Evolutionary conservation across 805 yeast genomes (phyloP).

Genomic region (Scheffersomyces coipomensis): DNA sequence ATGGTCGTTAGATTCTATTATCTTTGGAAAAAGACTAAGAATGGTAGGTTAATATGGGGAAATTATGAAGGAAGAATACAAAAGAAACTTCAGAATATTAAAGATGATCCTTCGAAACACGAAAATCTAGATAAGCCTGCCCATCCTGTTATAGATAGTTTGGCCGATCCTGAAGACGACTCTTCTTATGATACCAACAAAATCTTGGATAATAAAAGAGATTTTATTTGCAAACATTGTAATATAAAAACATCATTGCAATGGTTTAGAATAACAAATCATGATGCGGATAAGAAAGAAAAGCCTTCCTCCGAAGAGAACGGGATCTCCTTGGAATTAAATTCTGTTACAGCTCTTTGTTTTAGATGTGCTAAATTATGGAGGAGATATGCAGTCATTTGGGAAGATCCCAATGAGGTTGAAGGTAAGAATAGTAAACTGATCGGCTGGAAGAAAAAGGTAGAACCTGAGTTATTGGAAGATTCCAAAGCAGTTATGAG

Average conservation of each 20-base stretch:
- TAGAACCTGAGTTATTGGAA: conserved; percentile 65
- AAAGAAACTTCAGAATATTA: conserved; percentile 47
- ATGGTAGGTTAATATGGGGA: conserved; percentile 81
- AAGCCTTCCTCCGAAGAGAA: conserved; percentile 1
- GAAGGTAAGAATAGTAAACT: conserved; percentile 46
- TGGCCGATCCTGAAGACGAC: conserved; percentile 69
- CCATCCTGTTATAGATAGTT: conserved; percentile 33
- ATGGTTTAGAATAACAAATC: conserved; percentile 76
- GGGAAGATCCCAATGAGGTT: conserved; percentile 79
- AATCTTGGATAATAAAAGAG: conserved; percentile 33
- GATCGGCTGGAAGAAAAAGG: conserved; percentile 54
- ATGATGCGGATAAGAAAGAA: conserved; percentile 37
- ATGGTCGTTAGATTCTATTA: conserved; percentile 87
- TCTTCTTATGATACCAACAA: conserved; percentile 64
- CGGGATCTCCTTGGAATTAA: conserved; percentile 12
- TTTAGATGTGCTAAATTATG: conserved; percentile 85
- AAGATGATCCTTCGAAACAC: conserved; percentile 4
- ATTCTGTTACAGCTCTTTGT: conserved; percentile 62
- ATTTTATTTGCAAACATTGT: conserved; percentile 73
- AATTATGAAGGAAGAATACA: conserved; percentile 68
- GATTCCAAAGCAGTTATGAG: conserved; percentile 58
- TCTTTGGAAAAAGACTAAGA: conserved; percentile 84
- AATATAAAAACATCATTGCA: conserved; percentile 49
- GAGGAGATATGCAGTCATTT: conserved; percentile 83
- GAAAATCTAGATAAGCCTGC: conserved; percentile 6